Evolutionary conservation across 139 green algal species (phyloP).

Genomic region (Haematococcus sp.): DNA sequence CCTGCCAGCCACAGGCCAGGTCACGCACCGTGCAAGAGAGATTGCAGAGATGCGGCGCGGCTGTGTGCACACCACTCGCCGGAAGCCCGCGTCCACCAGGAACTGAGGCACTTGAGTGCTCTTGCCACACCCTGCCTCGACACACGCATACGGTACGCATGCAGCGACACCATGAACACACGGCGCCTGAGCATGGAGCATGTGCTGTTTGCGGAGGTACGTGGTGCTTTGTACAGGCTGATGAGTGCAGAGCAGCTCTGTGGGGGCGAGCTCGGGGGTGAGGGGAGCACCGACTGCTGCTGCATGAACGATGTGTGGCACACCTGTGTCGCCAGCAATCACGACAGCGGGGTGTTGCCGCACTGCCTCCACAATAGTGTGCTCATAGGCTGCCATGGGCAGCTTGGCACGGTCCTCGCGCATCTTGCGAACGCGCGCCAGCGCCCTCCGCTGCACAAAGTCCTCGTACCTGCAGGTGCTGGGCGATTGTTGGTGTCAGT

Average conservation of each 20-base stretch:
- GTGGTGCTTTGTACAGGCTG: too few species aligned
- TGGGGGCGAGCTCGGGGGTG: too few species aligned
- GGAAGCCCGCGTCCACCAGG: slow-evolving; percentile 46
- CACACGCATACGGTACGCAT: not conserved
- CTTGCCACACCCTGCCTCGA: slow-evolving; percentile 72
- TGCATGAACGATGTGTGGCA: too few species aligned
- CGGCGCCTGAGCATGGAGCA: too few species aligned
- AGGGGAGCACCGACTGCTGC: too few species aligned
- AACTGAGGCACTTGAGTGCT: slow-evolving; percentile 79
- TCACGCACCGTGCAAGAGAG: slow-evolving; percentile 39
- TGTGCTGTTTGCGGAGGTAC: too few species aligned
- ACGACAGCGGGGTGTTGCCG: slow-evolving; percentile 61
- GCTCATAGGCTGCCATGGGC: slow-evolving; percentile 49
- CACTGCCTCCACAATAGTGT: slow-evolving; percentile 58
- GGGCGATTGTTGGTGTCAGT: too few species aligned
- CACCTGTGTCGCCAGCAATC: slow-evolving; percentile 79
- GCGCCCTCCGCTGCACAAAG: slow-evolving; percentile 23
- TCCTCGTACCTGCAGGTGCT: too few species aligned
- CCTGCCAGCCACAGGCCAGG: too few species aligned
- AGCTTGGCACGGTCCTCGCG: slow-evolving; percentile 35
- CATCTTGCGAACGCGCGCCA: slow-evolving; percentile 35
- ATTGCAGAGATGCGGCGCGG: slow-evolving; percentile 71
- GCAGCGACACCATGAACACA: too few species aligned
- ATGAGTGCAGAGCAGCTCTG: too few species aligned
- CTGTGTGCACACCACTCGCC: slow-evolving; percentile 53